Evolutionary conservation across 2,329 filamentous ascomycete genomes (phyloP).

Genomic region (Ceratocystis albifundus): DNA sequence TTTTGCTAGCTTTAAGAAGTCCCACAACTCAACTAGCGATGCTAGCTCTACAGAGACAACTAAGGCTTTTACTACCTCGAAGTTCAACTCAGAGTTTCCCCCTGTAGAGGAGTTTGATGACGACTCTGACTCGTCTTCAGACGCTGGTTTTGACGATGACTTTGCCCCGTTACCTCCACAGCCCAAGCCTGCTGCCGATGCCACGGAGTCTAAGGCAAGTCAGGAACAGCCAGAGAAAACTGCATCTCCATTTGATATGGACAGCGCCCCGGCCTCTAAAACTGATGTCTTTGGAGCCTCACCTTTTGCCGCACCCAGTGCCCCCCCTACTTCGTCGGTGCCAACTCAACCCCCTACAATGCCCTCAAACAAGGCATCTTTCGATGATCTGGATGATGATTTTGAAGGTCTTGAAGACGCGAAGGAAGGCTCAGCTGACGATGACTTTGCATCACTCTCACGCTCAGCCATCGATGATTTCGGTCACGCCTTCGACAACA

Average conservation of each 20-base stretch:
- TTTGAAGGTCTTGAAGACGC: constrained; percentile 77
- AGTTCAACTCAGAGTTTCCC: constrained; percentile 71
- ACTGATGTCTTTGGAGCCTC: constrained; percentile 34
- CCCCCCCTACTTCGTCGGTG: constrained; percentile 25
- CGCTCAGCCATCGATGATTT: constrained; percentile 64
- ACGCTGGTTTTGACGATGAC: constrained; percentile 82
- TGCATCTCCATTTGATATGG: constrained; percentile 16
- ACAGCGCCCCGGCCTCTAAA: constrained; percentile 23
- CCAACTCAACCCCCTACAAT: constrained; percentile 27
- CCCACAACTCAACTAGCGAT: constrained; percentile 39
- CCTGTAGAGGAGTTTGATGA: constrained; percentile 82
- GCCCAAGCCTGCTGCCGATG: constrained; percentile 25
- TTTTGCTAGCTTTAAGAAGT: constrained; percentile 60
- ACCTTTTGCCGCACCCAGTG: constrained; percentile 25
- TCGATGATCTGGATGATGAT: constrained; percentile 67
- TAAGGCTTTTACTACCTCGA: constrained; percentile 34
- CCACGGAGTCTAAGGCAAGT: constrained; percentile 28
- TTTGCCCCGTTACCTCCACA: constrained; percentile 56
- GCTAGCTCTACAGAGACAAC: constrained; percentile 27
- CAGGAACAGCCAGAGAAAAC: constrained; percentile 20
- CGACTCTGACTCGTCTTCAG: constrained; percentile 70
- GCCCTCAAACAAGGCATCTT: constrained; percentile 41
- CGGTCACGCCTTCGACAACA: constrained; percentile 69
- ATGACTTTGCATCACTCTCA: constrained; percentile 66
- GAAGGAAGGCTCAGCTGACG: constrained; percentile 66